Evolutionary conservation across 148 eudicot species (phyloP), one percentile per base, ranked within the genome.

Genomic region (Selenicereus undatus): DNA sequence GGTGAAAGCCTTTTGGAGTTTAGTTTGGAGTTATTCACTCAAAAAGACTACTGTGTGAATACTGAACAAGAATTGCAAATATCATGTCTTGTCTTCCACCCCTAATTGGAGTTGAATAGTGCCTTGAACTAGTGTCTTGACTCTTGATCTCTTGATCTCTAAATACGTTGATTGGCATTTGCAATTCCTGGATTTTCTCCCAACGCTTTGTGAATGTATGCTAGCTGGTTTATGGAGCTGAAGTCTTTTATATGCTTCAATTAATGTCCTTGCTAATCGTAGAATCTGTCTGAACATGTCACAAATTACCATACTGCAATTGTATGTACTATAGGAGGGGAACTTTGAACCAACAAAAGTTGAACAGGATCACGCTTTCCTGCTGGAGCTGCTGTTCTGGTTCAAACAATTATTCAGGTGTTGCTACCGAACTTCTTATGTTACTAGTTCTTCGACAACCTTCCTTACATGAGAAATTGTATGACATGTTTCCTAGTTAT

Each of bases 321-420:
- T 58, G 26, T 79, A 21, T 80, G 48, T 86, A 77, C 83, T 66
- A 62, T 82, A 96, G 99, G 99, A 93, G 88, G 99, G 99, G 66
- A 91, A 89, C 81, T 91, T 90, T 76, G 89, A 80, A 84, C 95
- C 99, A 52, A 75, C 93, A 73, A 86, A 93, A 87, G 84, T 58
- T 82, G 98, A 96, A 82, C 84, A 71, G 77, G 98, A 90, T 88
- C 88, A 92, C 79, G 92, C 93, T 78, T 92, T 96, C 84, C 85
- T 96, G 85, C 88, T 96, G 75, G 93, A 96, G 91, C 89, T 93
- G 79, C 91, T 96, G 77, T 92, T 84, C 85, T 96, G 99, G 99
- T 96, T 96, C 88, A 96, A 96, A 86, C 85, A 88, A 74, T 91
- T 97, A 82, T 96, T 96, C 91, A 93, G 97, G 99, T 93, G 30